These are phyloP conservation scores for Ilyonectria robusta DNA, from an alignment of 2,329 filamentous ascomycete genomes.

Conservation along the genomic window DNA sequence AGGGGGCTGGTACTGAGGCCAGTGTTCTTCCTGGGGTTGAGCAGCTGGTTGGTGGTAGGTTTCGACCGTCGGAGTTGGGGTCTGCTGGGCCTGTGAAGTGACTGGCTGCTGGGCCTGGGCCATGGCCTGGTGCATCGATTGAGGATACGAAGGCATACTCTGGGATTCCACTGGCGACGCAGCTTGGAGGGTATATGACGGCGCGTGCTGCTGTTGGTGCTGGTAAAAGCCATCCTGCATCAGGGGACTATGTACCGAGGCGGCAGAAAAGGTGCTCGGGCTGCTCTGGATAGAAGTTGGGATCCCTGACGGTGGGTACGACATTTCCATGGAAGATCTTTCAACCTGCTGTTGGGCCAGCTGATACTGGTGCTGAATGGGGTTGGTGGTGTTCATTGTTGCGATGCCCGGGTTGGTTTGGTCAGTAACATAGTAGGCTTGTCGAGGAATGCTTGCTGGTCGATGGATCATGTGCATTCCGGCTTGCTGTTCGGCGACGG, in stretches of 20 bases:
- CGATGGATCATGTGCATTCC: conserved; percentile 65
- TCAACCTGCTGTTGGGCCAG: conserved; percentile 66
- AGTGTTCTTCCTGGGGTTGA: conserved; percentile 63
- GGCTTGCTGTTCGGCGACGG: conserved; percentile 61
- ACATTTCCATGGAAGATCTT: conserved; percentile 63
- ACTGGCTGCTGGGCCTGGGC: conserved; percentile 52
- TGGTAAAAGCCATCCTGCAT: conserved; percentile 71
- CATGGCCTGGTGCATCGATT: conserved; percentile 58
- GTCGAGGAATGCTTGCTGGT: conserved; percentile 62
- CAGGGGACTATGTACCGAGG: conserved; percentile 67
- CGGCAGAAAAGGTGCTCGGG: conserved; percentile 70
- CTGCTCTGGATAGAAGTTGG: conserved; percentile 70
- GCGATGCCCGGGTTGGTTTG: conserved; percentile 74
- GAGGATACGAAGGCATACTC: conserved; percentile 60
- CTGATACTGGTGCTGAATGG: conserved; percentile 66
- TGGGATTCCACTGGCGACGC: conserved; percentile 63
- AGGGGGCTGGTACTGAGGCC: conserved; percentile 71
- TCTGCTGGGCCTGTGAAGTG: conserved; percentile 53
- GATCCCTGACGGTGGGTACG: conserved; percentile 64
- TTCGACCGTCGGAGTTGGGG: conserved; percentile 44
- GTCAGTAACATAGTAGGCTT: conserved; percentile 71
- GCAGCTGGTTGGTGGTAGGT: conserved; percentile 55
- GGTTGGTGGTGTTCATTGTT: conserved; percentile 70
- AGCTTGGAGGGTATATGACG: conserved; percentile 64
- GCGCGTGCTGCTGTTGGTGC: conserved; percentile 64